phyloP scores from a whole-genome alignment of 768 basidiomycete genomes.

The Mycena amicta region DNA sequence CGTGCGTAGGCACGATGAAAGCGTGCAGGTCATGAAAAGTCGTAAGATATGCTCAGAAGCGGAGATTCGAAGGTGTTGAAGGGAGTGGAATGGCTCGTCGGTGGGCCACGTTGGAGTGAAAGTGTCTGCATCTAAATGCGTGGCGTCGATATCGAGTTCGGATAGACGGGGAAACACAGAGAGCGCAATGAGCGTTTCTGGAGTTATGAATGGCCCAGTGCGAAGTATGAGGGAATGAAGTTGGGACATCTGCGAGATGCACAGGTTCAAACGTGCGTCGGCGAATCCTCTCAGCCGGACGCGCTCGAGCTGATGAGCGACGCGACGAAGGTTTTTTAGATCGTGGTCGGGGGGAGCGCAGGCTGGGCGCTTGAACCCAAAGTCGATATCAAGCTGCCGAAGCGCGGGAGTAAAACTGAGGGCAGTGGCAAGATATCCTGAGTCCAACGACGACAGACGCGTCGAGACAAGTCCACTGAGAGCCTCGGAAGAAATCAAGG shows the following conservation, averaged over 20 bases:
- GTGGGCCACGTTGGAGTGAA: conserved; percentile 20
- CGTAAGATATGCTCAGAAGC: conserved; percentile 36
- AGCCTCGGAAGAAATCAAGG: conserved; percentile 21
- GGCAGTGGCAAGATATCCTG: conserved; percentile 26
- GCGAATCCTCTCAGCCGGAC: conserved; percentile 43
- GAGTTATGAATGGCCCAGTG: conserved; percentile 39
- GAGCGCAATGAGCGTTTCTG: conserved; percentile 38
- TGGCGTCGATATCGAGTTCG: conserved; percentile 48
- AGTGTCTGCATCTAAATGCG: conserved; percentile 34
- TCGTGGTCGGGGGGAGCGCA: conserved; percentile 26
- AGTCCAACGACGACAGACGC: conserved; percentile 32
- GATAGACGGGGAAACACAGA: conserved; percentile 38
- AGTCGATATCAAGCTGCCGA: conserved; percentile 39
- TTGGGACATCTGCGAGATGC: conserved; percentile 34
- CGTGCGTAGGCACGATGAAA: conserved; percentile 33
- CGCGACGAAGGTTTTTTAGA: conserved; percentile 30
- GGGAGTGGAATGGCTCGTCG: conserved; percentile 34
- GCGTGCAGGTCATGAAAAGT: conserved; percentile 37
- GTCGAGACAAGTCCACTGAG: conserved; percentile 33
- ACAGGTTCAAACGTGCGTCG: conserved; percentile 30
- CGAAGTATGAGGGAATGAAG: conserved; percentile 43
- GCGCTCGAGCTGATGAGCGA: conserved; percentile 34
- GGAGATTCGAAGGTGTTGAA: conserved; percentile 44
- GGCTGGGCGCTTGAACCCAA: conserved; percentile 37
- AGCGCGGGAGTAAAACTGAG: conserved; percentile 39